Evolutionary conservation across 192 early-diverging fungal species (phyloP).

Genomic region (Mortierella claussenii): DNA sequence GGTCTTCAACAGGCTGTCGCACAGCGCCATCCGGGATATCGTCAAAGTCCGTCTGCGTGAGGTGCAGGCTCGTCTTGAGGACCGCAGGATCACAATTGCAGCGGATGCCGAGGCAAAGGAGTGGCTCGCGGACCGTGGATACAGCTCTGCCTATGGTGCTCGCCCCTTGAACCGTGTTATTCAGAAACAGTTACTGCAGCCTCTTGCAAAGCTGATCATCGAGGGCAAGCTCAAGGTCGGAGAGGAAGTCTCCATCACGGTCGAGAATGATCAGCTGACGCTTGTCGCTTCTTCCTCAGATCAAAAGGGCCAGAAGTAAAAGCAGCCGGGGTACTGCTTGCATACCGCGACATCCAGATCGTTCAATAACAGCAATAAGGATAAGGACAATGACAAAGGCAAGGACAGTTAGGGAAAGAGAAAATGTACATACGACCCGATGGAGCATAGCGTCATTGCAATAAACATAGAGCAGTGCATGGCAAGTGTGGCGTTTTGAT

Average conservation of each 20-base stretch:
- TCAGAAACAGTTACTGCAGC: slow-evolving; percentile 73
- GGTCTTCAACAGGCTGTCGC: slow-evolving; percentile 79
- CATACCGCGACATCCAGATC: no score
- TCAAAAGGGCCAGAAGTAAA: no score
- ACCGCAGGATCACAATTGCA: slow-evolving; percentile 77
- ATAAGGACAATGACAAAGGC: no score
- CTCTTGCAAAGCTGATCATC: slow-evolving; percentile 60
- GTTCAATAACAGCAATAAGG: no score
- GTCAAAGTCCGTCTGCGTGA: slow-evolving; percentile 79
- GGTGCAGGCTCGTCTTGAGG: slow-evolving; percentile 75
- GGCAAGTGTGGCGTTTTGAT: no score
- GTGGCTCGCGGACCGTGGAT: slow-evolving; percentile 80
- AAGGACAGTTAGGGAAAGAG: not conserved
- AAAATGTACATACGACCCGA: not conserved
- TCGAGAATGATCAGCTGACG: slow-evolving; percentile 46
- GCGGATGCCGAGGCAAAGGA: slow-evolving; percentile 78
- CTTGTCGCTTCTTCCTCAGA: slow-evolving; percentile 22
- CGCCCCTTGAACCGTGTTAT: slow-evolving; percentile 91
- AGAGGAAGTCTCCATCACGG: slow-evolving; percentile 51
- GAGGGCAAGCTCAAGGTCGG: slow-evolving; percentile 64
- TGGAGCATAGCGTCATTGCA: no score
- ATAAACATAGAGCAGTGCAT: no score
- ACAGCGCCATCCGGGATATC: slow-evolving; percentile 75
- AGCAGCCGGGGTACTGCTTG: no score
- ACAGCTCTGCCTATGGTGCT: slow-evolving; percentile 96